Percentiles rank a stretch among this genome's conserved stretches.
phyloP scores from a whole-genome alignment of 768 basidiomycete genomes.

The Boletus sensibilis region DNA sequence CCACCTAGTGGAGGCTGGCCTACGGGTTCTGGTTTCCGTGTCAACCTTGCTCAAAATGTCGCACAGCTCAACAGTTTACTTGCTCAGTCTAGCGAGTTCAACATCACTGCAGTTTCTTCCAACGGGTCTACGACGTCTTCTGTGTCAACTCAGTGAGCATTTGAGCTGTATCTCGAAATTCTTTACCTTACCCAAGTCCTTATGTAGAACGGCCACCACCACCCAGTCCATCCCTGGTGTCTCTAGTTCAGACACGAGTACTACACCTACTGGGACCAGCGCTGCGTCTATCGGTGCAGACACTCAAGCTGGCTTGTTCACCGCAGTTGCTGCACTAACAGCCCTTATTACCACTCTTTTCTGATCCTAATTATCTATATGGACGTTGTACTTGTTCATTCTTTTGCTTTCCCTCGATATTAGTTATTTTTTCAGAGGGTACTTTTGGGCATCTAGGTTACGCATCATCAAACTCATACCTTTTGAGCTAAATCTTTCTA shows the following conservation, averaged over 20 bases:
- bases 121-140: constrained; percentile 15
- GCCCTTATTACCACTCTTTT: constrained; percentile 29
- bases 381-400: not conserved
- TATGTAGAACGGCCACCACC: constrained; percentile 11
- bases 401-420: not conserved
- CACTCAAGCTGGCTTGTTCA: constrained; percentile 33
- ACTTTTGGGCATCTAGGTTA: not conserved
- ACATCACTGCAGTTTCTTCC: constrained; percentile 36
- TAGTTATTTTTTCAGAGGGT: not conserved
- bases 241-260: constrained; percentile 27
- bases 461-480: not conserved
- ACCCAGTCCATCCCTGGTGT: constrained; percentile 21
- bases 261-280: constrained; percentile 28
- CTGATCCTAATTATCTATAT: constrained; percentile 11
- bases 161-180: not conserved
- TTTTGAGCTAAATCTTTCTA: not conserved
- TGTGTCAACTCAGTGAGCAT: constrained; percentile 18
- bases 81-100: constrained; percentile 71
- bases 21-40: constrained; percentile 56
- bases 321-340: constrained; percentile 37
- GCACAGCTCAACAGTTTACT: constrained; percentile 51
- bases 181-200: not conserved
- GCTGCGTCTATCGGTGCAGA: constrained; percentile 32
- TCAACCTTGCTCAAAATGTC: constrained; percentile 64
- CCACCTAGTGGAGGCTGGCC: constrained; percentile 69